A percentile compares a stretch with the other conserved stretches of the same genome.
Evolutionary conservation across 805 yeast genomes (phyloP).

Genomic region (Vanderwaltozyma tropicalis): DNA sequence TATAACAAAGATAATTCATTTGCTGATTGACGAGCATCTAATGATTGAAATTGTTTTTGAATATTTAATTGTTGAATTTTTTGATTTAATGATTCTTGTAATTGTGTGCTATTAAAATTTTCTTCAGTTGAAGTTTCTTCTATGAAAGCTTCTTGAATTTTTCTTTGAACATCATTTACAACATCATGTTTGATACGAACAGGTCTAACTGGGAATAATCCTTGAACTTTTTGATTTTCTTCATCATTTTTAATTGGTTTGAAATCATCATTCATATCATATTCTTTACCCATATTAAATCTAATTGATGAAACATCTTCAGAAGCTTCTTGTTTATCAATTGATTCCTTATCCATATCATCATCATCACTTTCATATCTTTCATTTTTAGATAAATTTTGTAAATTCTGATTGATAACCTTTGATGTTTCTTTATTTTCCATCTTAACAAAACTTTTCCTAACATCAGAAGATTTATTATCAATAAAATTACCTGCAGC

Average conservation of each 20-base stretch:
- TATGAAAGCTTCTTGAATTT: slow-evolving; percentile 21
- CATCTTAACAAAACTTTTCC: slow-evolving; percentile 19
- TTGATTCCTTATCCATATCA: slow-evolving; percentile 30
- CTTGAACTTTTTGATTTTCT: slow-evolving; percentile 13
- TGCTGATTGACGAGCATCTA: slow-evolving; percentile 27
- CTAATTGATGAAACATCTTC: slow-evolving; percentile 24
- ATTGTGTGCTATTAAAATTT: background rate
- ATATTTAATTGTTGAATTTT: background rate
- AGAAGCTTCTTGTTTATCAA: slow-evolving; percentile 26
- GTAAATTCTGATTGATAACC: slow-evolving; percentile 5
- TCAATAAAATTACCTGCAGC: slow-evolving; percentile 44
- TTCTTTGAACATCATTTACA: slow-evolving; percentile 27
- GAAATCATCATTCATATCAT: slow-evolving; percentile 33
- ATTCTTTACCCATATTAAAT: slow-evolving; percentile 57
- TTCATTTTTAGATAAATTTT: slow-evolving; percentile 1
- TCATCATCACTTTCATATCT: slow-evolving; percentile 28
- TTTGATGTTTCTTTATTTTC: no score
- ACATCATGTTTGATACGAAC: slow-evolving; percentile 39
- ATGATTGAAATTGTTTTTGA: slow-evolving; percentile 18
- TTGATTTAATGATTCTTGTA: background rate
- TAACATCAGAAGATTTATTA: slow-evolving; percentile 14
- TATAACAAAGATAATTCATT: slow-evolving; percentile 29
- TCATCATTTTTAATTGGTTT: background rate
- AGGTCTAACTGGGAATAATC: slow-evolving; percentile 63
- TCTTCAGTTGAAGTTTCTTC: slow-evolving; percentile 20